phyloP scores from a whole-genome alignment of 129 eudicot species.

The Helichrysum umbraculigerum region DNA sequence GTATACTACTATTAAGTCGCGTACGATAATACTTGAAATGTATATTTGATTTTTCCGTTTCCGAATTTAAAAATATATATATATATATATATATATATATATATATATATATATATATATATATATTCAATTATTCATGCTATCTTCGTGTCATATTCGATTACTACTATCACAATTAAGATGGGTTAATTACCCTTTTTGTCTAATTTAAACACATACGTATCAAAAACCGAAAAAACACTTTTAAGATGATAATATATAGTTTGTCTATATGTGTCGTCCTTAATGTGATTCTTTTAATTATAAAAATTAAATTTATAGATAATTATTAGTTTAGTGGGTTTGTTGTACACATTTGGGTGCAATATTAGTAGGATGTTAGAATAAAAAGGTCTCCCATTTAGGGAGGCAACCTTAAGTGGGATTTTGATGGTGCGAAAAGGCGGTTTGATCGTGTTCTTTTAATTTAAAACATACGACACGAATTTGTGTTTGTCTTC shows the following conservation, averaged over 20 bases:
- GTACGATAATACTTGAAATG: neutral
- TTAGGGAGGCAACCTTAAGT: constrained; percentile 33
- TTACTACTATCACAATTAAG: too few relatives aligned
- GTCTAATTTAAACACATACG: neutral
- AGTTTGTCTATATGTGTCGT: too few relatives aligned
- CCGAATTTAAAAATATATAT: too few relatives aligned
- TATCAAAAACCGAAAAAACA: too few relatives aligned
- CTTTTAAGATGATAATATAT: too few relatives aligned
- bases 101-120: too few relatives aligned
- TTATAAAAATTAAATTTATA: too few relatives aligned
- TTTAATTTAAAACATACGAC: constrained; percentile 10
- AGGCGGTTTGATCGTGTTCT: neutral
- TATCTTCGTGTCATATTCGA: neutral
- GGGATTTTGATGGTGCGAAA: constrained; percentile 24
- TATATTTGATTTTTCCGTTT: neutral
- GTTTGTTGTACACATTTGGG: constrained; percentile 34
- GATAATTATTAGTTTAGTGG: neutral
- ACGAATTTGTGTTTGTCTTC: neutral
- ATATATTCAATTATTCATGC: too few relatives aligned
- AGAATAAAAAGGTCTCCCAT: constrained; percentile 8
- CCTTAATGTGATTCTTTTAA: too few relatives aligned
- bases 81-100: too few relatives aligned
- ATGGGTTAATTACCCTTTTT: neutral
- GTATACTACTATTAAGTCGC: neutral
- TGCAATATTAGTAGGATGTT: constrained; percentile 31